Conservation (phyloP, 176 grass and related monocot species). For the Oryza meridionalis region DNA sequence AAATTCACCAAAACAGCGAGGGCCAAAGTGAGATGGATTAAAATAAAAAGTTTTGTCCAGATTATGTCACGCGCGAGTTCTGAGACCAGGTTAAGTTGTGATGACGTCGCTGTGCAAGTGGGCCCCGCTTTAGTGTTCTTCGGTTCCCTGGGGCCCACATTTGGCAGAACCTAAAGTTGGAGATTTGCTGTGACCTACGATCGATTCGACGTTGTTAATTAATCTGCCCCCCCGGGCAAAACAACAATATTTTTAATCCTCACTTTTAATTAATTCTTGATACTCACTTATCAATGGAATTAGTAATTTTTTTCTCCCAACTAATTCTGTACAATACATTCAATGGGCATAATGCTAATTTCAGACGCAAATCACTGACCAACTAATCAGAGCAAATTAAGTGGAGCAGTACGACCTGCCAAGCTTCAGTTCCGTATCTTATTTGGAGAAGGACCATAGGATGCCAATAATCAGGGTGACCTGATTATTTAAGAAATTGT, state of each 20-base stretch:
- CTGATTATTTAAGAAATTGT: not conserved
- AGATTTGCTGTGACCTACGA: constrained; percentile 7
- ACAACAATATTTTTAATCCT: not conserved
- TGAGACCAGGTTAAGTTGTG: not conserved
- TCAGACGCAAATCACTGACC: not conserved
- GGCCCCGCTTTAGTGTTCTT: not conserved
- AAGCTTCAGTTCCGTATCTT: not conserved
- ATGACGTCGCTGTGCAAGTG: not conserved
- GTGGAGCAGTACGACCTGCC: not conserved
- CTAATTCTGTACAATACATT: not conserved
- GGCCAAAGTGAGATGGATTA: not conserved
- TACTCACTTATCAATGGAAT: not conserved
- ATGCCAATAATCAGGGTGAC: not conserved
- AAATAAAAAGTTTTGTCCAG: not conserved
- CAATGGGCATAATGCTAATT: not conserved
- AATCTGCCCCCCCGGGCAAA: not conserved
- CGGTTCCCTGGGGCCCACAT: not conserved
- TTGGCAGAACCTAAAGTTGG: constrained; percentile 41
- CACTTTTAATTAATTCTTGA: no score
- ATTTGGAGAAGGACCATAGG: not conserved
- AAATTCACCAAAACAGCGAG: not conserved
- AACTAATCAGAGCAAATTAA: not conserved
- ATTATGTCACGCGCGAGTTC: constrained; percentile 11
- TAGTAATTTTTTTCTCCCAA: not conserved
- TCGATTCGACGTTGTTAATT: not conserved